phyloP scores from a whole-genome alignment of 371 early-diverging fungal species.

The Rhizopus delemar region DNA sequence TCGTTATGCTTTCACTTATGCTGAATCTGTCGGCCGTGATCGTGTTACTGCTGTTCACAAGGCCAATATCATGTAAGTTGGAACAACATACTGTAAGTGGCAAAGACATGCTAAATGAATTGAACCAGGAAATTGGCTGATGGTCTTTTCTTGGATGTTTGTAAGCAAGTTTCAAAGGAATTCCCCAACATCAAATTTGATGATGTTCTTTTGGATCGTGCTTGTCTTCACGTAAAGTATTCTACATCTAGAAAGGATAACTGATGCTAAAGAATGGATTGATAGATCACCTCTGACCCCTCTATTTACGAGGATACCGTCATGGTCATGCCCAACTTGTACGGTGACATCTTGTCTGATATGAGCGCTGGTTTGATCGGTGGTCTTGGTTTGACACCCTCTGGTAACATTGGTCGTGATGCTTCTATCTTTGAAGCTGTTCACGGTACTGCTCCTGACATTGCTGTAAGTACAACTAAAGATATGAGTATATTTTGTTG shows the following conservation, averaged over 20 bases:
- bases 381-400: constrained; percentile 96
- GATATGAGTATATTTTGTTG: neutral
- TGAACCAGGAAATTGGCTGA: constrained; percentile 83
- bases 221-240: constrained; percentile 75
- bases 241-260: neutral
- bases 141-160: constrained; percentile 94
- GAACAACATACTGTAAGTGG: no score
- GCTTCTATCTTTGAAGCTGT: constrained; percentile 97
- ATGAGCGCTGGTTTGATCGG: constrained; percentile 98
- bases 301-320: constrained; percentile 86
- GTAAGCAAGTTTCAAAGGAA: constrained; percentile 87
- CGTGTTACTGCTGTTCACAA: constrained; percentile 97
- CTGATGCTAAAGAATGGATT: neutral
- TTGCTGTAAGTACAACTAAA: constrained; percentile 68
- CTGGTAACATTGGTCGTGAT: constrained; percentile 97
- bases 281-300: constrained; percentile 93
- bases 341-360: constrained; percentile 97
- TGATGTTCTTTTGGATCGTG: constrained; percentile 91
- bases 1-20: constrained; percentile 95
- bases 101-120: no score
- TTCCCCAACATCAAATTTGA: constrained; percentile 93
- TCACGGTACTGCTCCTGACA: constrained; percentile 98
- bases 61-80: constrained; percentile 60
- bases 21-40: constrained; percentile 85
- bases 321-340: constrained; percentile 99